Conservation (phyloP, 2,329 filamentous ascomycete genomes). For the Albifimbria verrucaria region DNA sequence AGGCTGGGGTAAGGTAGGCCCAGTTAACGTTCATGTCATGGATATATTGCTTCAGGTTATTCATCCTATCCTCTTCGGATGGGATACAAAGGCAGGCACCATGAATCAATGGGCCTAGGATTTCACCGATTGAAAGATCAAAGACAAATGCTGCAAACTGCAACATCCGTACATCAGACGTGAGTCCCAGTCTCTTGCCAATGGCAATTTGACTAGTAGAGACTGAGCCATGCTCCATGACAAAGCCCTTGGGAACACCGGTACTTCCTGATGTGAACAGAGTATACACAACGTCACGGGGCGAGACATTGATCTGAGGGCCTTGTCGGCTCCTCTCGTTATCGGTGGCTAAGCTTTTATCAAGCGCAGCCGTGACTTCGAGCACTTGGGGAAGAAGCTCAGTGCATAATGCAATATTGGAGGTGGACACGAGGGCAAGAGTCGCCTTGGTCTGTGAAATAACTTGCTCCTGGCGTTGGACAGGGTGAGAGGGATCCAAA, state of each 20-base stretch:
- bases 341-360: neutral
- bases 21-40: slow-evolving; percentile 12
- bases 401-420: too few species aligned
- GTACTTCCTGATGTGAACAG: slow-evolving; percentile 16
- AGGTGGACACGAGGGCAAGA: neutral
- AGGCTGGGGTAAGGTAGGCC: slow-evolving; percentile 18
- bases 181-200: neutral
- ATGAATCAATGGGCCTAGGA: slow-evolving; percentile 6
- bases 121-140: slow-evolving; percentile 7
- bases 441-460: slow-evolving; percentile 4
- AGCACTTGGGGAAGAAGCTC: neutral
- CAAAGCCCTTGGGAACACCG: slow-evolving; percentile 13
- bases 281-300: slow-evolving; percentile 3
- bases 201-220: slow-evolving; percentile 1
- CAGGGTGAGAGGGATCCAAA: slow-evolving; percentile 34
- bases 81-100: slow-evolving; percentile 21
- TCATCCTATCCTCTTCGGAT: slow-evolving; percentile 15
- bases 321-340: neutral
- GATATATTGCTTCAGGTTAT: slow-evolving; percentile 10
- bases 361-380: neutral
- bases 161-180: slow-evolving; percentile 1
- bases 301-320: neutral
- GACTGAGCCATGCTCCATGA: slow-evolving; percentile 10
- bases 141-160: slow-evolving; percentile 11
- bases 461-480: slow-evolving; percentile 12